phyloP scores from a whole-genome alignment of 2,329 filamentous ascomycete species.

The Sporothrix dimorphospora region DNA sequence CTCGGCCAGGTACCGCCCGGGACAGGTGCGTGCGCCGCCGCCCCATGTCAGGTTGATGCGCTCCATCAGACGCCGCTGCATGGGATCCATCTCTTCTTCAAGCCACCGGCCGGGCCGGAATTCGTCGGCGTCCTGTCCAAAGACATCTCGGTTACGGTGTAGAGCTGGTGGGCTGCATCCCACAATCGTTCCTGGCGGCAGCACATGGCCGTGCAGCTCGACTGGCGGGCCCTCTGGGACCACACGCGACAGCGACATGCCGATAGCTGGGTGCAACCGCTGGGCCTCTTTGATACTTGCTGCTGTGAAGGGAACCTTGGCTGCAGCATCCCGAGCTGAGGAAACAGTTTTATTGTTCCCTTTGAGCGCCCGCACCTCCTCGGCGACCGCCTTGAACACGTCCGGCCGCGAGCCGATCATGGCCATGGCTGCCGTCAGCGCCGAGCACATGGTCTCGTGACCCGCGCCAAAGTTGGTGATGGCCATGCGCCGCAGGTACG shows the following conservation, averaged over 20 bases:
- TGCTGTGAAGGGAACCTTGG: conserved; percentile 43
- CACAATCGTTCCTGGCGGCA: conserved; percentile 53
- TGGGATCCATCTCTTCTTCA: conserved; percentile 34
- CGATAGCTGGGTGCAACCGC: conserved; percentile 54
- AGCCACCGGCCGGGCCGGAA: conserved; percentile 57
- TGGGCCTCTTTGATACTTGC: conserved; percentile 57
- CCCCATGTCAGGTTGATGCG: conserved; percentile 56
- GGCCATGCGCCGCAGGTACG: conserved; percentile 55
- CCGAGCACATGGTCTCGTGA: conserved; percentile 58
- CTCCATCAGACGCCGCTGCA: conserved; percentile 47
- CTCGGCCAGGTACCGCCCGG: conserved; percentile 55
- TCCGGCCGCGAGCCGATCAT: conserved; percentile 49
- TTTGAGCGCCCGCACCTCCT: conserved; percentile 37
- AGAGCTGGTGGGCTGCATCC: conserved; percentile 56
- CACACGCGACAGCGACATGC: conserved; percentile 54
- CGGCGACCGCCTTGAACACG: conserved; percentile 41
- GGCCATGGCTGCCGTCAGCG: conserved; percentile 53
- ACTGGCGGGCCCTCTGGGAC: conserved; percentile 44
- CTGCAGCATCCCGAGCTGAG: conserved; percentile 36
- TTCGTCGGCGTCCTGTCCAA: conserved; percentile 49
- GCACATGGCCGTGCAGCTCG: conserved; percentile 44
- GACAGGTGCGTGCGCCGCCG: conserved; percentile 55
- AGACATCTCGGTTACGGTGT: conserved; percentile 54
- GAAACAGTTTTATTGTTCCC: conserved; percentile 22
- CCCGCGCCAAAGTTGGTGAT: conserved; percentile 60